Base-by-base conservation (phyloP, 2,329 filamentous ascomycete genomes). In the Metarhizium guizhouense region DNA sequence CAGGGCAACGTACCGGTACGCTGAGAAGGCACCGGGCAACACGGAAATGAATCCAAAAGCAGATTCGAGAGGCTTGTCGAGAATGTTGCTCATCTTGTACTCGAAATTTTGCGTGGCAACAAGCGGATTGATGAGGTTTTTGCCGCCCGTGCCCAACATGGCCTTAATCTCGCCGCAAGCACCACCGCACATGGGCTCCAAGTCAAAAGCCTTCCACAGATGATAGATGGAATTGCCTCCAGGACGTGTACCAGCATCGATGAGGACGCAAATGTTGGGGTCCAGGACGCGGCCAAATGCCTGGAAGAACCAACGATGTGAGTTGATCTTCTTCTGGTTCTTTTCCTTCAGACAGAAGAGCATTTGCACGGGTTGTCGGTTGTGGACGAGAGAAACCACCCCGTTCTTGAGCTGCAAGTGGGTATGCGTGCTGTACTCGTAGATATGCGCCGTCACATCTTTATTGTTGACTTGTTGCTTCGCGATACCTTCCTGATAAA, bases 251-350 rank as follows among this genome's bases (percentile, higher is more conserved):
- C 94, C 94, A 1, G 94, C 94, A 72, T 99, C 94, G 61, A 99
- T 83, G 53, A 99, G 81, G 11, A 97, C 93, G 67, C 94, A 97
- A 63, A 99, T 95, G 66, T 97, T 97, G 43, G 94, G 94, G 60
- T 97, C 87, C 48, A 99, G 75, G 3, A 97, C 88, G 25, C 86
- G 83, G 36, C 94, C 94, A 69, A 99, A 99, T 0, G 93, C 94
- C 63, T 95, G 88, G 80, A 99, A 99, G 76, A 99, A 97, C 94
- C 94, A 99, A 69, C 94, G 81, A 71, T 99, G 94, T 0, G 94
- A 97, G 70, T 99, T 99, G 82, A 99, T 99, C 80, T 99, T 99
- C 79, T 99, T 99, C 76, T 96, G 92, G 69, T 99, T 99, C 82
- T 96, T 97, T 69, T 99, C 94, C 77, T 99, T 99, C 58, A 99